Evolutionary conservation across 345 rosid genomes (phyloP), one percentile per base, ranked within the genome.

Genomic region (Excoecaria agallocha): DNA sequence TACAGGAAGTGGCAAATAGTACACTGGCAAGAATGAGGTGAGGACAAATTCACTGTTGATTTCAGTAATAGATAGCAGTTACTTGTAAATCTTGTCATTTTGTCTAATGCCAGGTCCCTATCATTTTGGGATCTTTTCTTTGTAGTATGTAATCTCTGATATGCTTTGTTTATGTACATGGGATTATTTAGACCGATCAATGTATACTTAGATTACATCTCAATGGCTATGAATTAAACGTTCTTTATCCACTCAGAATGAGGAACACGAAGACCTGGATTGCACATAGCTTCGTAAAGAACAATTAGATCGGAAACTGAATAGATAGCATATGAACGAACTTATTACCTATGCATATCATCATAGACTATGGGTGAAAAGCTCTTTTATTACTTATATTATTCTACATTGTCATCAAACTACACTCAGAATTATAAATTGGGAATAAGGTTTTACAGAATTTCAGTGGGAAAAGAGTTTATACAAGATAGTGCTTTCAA

Each of bases 151-250:
- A 57, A 50, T 83, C 79, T 50, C 69, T 74, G 43, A 66, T 64
- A 71, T 68, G 80, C 72, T 77, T 76, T 78, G 76, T 70, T 64
- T 55, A 71, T 83, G 84, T 85, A 81, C 66, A 85, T 82, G 82
- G 55, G 74, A 67, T 77, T 78, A 76, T 73, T 64, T 64, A 16
- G 63, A 75, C 73, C 17, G n/a, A 69, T 68, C 74, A 52, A 67
- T 78, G 71, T 74, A 82, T 74, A 76, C 76, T 52, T 76, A 72
- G 76, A 75, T 75, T 51, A 39, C 60, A 54, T 75, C 74, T 80
- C 59, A 48, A 20, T 76, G 74, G 69, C 57, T 45, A 16, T 72
- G 57, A 54, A 61, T 48, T 57, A 58, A 19, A 41, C 45, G 8
- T 57, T 30, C 30, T 48, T 25, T 71, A 15, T 60, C 64, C 66